Evolutionary conservation across 495 filamentous ascomycete species (phyloP), one percentile per base, ranked within the genome.

Genomic region (Penicillium bovifimosum): DNA sequence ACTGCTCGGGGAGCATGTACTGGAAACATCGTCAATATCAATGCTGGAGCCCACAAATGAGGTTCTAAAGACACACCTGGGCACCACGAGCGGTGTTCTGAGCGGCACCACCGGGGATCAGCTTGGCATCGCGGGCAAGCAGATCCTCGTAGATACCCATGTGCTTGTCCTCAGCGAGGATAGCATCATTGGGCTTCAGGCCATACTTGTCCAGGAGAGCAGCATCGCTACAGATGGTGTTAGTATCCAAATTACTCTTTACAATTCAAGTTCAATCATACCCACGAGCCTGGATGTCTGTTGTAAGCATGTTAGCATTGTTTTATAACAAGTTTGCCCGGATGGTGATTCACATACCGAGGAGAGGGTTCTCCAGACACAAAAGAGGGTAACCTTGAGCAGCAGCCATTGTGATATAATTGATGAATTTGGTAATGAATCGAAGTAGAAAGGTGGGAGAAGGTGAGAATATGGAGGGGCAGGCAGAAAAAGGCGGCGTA

Each of bases 41-140:
- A 31, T 7, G 4, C 49, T 29, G 7, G 18, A 27, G 5, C 9
- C 7, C 36, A 29, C 17, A 11, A 2, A 8, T 2, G 4, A 10
- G 1, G 20, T 35, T 33, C 20, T 24, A 4, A 10, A 16, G n/a
- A 16, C 44, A 31, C 76, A 85, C 83, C 75, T 86, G 88, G 50
- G 91, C 95, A 63, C 93, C 93, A 62, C 93, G 87, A 61, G 95
- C 93, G 50, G 92, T 92, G 82, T 99, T 99, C 73, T 99, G 93
- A 24, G 95, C 93, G 52, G 95, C 95, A 66, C 93, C 93, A 63
- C 93, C 93, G 49, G 93, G 90, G 69, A 99, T 90, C 66, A 96
- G 79, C 76, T 95, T 96, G 55, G 91, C 91, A 59, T 91, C 81
- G 65, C 81, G 85, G 78, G 86, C 81, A 53, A 96, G 78, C 55